phyloP scores from a whole-genome alignment of 768 basidiomycete species.

The Solioccasus polychromus region DNA sequence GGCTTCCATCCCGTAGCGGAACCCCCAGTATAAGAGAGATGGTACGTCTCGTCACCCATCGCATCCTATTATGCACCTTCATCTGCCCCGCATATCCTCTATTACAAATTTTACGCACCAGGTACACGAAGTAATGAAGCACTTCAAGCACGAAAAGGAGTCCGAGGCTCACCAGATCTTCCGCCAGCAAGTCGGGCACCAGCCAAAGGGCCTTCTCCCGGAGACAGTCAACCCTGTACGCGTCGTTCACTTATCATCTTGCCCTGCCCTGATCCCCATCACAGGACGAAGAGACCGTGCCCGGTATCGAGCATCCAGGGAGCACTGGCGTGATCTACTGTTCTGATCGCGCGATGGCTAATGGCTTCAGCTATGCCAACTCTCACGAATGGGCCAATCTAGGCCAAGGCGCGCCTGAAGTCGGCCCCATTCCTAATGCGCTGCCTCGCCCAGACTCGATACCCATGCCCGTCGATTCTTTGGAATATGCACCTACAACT shows the following conservation, averaged over 20 bases:
- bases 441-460: constrained; percentile 64
- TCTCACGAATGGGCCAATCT: constrained; percentile 84
- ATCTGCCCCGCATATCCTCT: constrained; percentile 25
- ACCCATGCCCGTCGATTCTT: constrained; percentile 62
- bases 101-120: constrained; percentile 43
- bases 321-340: constrained; percentile 75
- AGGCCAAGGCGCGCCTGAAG: constrained; percentile 92
- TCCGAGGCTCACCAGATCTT: constrained; percentile 93
- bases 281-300: constrained; percentile 86
- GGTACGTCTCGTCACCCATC: constrained; percentile 26
- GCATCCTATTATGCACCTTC: constrained; percentile 23
- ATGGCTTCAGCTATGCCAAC: constrained; percentile 80
- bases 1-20: constrained; percentile 35
- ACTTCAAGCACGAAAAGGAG: constrained; percentile 72
- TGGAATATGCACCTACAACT: constrained; percentile 92
- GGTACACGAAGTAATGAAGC: constrained; percentile 67
- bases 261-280: constrained; percentile 4
- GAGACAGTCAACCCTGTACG: constrained; percentile 69
- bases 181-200: constrained; percentile 68
- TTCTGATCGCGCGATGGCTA: constrained; percentile 92
- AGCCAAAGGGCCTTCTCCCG: constrained; percentile 61
- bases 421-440: constrained; percentile 78
- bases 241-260: not conserved
- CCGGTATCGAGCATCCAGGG: constrained; percentile 80
- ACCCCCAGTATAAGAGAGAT: constrained; percentile 44